phyloP scores from a whole-genome alignment of 2,329 filamentous ascomycete genomes.

The Aspergillus amoenus region DNA sequence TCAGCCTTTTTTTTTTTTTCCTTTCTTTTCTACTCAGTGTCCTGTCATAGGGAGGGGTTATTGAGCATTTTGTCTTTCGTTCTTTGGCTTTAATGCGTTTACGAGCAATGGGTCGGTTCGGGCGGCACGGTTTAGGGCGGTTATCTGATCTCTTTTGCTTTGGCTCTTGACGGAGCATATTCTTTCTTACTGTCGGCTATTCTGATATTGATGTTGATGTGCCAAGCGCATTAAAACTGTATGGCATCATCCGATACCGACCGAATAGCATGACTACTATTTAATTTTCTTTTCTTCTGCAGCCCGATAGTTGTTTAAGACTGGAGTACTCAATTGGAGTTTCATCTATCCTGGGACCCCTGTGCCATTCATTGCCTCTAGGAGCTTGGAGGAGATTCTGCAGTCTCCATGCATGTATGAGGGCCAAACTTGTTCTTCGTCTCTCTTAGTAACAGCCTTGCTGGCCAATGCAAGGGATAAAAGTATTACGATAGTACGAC shows the following conservation, averaged over 20 bases:
- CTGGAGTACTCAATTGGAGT: too few relatives aligned
- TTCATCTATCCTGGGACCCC: too few relatives aligned
- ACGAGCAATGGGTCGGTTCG: conserved; percentile 29
- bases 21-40: conserved; percentile 1
- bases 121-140: conserved; percentile 10
- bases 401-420: not conserved
- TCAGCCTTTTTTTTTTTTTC: conserved; percentile 6
- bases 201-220: not conserved
- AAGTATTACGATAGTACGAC: not conserved
- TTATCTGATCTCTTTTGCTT: conserved; percentile 19
- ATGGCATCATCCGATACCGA: not conserved
- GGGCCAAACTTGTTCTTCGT: not conserved
- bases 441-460: not conserved
- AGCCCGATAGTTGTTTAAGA: too few relatives aligned
- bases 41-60: conserved; percentile 4
- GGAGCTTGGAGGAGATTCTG: not conserved
- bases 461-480: not conserved
- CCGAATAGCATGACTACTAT: not conserved
- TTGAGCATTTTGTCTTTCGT: conserved; percentile 13
- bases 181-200: conserved; percentile 6
- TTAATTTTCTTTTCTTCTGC: not conserved
- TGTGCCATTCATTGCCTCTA: too few relatives aligned
- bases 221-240: not conserved
- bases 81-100: conserved; percentile 23
- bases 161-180: conserved; percentile 12